A percentile compares a stretch with the other conserved stretches of the same genome.
Conservation (phyloP, 169 alveolate genomes). For the Babesia bovis region DNA sequence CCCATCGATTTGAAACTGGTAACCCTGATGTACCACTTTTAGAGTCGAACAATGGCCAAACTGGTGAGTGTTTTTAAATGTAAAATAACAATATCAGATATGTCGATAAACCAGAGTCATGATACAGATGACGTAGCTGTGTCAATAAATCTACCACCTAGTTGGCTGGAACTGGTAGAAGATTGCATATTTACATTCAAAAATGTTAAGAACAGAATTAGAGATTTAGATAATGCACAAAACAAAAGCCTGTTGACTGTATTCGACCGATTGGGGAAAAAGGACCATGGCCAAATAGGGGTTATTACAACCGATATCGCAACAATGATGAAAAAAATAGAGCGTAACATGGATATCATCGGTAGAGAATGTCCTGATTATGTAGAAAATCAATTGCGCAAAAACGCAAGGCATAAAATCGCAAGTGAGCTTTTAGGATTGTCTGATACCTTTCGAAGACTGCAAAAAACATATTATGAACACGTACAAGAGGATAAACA, state of each 20-base stretch:
- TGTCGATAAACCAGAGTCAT: constrained; percentile 2
- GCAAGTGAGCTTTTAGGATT: constrained; percentile 51
- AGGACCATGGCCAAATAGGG: constrained; percentile 43
- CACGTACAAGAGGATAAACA: constrained; percentile 50
- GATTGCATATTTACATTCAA: constrained; percentile 52
- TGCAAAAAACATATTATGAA: constrained; percentile 59
- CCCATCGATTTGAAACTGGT: constrained; percentile 61
- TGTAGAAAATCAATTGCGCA: constrained; percentile 62
- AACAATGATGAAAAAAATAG: constrained; percentile 55
- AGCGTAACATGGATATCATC: constrained; percentile 52
- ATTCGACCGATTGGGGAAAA: constrained; percentile 52
- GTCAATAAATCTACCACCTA: constrained; percentile 45
- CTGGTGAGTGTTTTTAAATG: background rate
- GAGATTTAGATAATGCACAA: constrained; percentile 67
- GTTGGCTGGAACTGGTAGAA: constrained; percentile 63
- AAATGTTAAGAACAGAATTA: constrained; percentile 25
- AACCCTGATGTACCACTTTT: constrained; percentile 49
- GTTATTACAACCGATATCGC: constrained; percentile 50
- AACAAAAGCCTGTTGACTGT: constrained; percentile 55
- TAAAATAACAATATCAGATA: background rate
- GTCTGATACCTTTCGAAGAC: constrained; percentile 40
- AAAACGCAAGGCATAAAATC: constrained; percentile 60
- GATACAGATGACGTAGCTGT: constrained; percentile 9
- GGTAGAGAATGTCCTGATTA: constrained; percentile 41
- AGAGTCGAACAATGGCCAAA: constrained; percentile 23